Conservation (phyloP, 257 asterid species). For the Leonotis leonurus region DNA sequence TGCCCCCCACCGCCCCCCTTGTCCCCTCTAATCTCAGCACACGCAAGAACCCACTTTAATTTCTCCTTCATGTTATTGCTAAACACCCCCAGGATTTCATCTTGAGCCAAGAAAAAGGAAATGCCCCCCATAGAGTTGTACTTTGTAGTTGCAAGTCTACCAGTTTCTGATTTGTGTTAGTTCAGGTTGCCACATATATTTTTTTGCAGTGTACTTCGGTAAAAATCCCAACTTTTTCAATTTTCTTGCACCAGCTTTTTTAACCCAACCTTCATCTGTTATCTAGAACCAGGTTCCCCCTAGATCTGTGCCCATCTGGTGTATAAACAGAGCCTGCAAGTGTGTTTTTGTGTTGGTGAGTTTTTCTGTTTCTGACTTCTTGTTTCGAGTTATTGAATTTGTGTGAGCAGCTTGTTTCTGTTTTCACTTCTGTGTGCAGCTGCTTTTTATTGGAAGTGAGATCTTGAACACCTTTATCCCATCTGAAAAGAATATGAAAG, state of each 20-base stretch:
- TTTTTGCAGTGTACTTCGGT: slow-evolving; percentile 24
- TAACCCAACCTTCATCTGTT: slow-evolving; percentile 26
- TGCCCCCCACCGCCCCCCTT: slow-evolving; percentile 59
- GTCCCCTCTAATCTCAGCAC: slow-evolving; percentile 52
- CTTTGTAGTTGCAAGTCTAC: background rate
- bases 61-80: background rate
- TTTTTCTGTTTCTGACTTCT: background rate
- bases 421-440: slow-evolving; percentile 10
- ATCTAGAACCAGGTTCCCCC: no score
- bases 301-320: slow-evolving; percentile 85
- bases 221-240: slow-evolving; percentile 17
- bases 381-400: slow-evolving; percentile 10
- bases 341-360: slow-evolving; percentile 26
- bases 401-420: slow-evolving; percentile 24
- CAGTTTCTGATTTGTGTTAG: background rate
- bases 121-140: slow-evolving; percentile 30
- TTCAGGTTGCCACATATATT: slow-evolving; percentile 17
- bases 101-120: slow-evolving; percentile 9
- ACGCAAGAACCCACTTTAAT: slow-evolving; percentile 17
- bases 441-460: slow-evolving; percentile 18
- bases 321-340: slow-evolving; percentile 25
- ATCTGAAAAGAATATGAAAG: background rate
- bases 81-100: background rate
- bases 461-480: slow-evolving; percentile 11
- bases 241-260: slow-evolving; percentile 14